phyloP scores from a whole-genome alignment of 176 grass and related monocot genomes.

The Triticum turgidum region DNA sequence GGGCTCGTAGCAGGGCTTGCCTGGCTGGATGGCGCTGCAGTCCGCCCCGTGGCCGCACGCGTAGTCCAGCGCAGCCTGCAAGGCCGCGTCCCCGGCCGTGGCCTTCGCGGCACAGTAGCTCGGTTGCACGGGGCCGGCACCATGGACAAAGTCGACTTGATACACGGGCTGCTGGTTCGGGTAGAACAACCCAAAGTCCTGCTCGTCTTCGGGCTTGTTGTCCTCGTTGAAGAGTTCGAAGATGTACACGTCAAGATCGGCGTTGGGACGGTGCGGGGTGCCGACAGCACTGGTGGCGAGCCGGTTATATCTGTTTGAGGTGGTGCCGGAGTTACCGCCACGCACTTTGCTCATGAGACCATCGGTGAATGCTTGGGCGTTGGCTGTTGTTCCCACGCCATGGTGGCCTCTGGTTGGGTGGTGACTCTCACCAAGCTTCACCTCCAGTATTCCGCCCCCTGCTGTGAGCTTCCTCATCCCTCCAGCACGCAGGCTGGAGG shows the following conservation, averaged over 20 bases:
- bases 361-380: slow-evolving; percentile 48
- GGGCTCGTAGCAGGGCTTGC: slow-evolving; percentile 45
- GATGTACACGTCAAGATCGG: slow-evolving; percentile 54
- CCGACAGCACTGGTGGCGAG: not conserved
- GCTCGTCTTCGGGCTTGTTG: slow-evolving; percentile 37
- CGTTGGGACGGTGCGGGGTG: slow-evolving; percentile 37
- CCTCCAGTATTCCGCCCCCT: not conserved
- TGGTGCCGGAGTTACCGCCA: slow-evolving; percentile 24
- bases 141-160: slow-evolving; percentile 35
- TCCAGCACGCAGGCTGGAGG: not conserved
- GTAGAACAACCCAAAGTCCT: slow-evolving; percentile 71
- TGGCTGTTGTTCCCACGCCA: not conserved
- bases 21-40: slow-evolving; percentile 59
- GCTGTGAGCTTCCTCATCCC: not conserved
- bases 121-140: not conserved
- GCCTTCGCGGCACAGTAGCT: slow-evolving; percentile 57
- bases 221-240: slow-evolving; percentile 82
- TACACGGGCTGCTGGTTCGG: slow-evolving; percentile 52
- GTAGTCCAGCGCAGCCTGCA: slow-evolving; percentile 58
- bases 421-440: too few species aligned
- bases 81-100: slow-evolving; percentile 13
- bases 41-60: slow-evolving; percentile 67
- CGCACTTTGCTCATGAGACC: slow-evolving; percentile 41
- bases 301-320: not conserved
- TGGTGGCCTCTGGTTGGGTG: too few species aligned